A percentile compares a stretch with the other conserved stretches of the same genome.
These are phyloP conservation scores for Leishmania braziliensis DNA, from an alignment of 208 protist species.

Conservation along the genomic window DNA sequence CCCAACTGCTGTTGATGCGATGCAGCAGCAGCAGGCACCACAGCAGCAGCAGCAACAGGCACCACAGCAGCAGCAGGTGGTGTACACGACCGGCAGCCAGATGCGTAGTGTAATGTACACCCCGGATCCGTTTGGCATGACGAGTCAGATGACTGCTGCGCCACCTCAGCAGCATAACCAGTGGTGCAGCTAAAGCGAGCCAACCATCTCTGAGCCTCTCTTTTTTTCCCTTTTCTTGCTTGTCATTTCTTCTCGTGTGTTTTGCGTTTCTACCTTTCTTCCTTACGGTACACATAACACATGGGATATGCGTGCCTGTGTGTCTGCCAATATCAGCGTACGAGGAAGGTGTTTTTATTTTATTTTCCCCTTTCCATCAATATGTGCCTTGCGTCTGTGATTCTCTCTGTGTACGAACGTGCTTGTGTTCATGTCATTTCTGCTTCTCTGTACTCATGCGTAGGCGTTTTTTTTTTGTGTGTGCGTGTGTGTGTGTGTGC, in stretches of 20 bases:
- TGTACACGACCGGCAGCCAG: slow-evolving; percentile 26
- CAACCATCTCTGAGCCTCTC: slow-evolving; percentile 11
- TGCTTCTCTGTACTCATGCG: neutral
- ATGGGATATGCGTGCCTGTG: neutral
- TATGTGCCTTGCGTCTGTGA: slow-evolving; percentile 11
- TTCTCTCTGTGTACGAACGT: slow-evolving; percentile 12
- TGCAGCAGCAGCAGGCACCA: slow-evolving; percentile 20
- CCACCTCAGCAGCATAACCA: slow-evolving; percentile 29
- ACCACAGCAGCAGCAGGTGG: slow-evolving; percentile 30
- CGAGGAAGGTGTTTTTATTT: neutral
- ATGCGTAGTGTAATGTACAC: slow-evolving; percentile 33
- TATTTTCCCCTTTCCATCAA: neutral
- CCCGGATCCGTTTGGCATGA: slow-evolving; percentile 24
- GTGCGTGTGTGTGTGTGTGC: neutral
- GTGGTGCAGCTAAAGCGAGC: slow-evolving; percentile 24
- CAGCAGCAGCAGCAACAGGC: slow-evolving; percentile 17
- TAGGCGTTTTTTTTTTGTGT: neutral
- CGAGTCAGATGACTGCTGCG: slow-evolving; percentile 23
- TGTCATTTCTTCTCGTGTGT: neutral
- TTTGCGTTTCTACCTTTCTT: neutral
- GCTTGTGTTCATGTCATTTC: neutral
- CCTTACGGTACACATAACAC: neutral
- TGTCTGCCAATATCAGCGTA: neutral
- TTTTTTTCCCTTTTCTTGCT: neutral
- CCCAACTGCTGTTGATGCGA: slow-evolving; percentile 9